Base-by-base conservation (phyloP, 2,329 filamentous ascomycete species). In the Cadophora sp. region DNA sequence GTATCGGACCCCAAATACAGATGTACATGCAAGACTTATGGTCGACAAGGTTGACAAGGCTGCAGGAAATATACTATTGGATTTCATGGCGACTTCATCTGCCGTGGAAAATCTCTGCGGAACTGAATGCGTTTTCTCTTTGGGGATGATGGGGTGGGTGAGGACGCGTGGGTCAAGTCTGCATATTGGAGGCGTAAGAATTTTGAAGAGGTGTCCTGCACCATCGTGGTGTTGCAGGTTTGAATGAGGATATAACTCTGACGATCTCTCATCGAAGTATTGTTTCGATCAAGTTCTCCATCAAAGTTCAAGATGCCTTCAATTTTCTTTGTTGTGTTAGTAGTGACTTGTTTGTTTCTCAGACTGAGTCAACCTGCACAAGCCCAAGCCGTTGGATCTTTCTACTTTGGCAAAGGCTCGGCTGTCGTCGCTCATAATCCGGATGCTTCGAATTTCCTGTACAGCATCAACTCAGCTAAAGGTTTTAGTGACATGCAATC, bases 381-480 rank as follows among this genome's bases (percentile, higher is more conserved):
- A 24, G 34, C 55, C 8, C 55, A 58, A 24, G 55, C 55, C 29
- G 9, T 58, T 11, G 55, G 55, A 34, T 58, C 55, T 4, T 58
- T 58, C 55, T 58, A 37, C 31, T 58, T 58, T 29, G n/a, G n/a
- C 19, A 58, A 22, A 58, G 29, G 29, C 8, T 12, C 31, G 6
- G 55, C 19, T 22, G 55, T 58, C 7, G 55, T 58, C 31, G 31
- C 31, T 34, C 55, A 58, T 22, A 40, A 58, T 14, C 55, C 55
- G 2, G 19, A 22, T 16, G 55, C 29, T 40, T 29, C 2, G 16
- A 58, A 58, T 6, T 58, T 58, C n/a, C 19, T 58, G 6, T 58
- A 58, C 31, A 58, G 55, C 55, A 58, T 58, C 29, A 58, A 58
- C n/a, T 58, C 55, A 3, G 29, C 55, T 2, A 58, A 37, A n/a